These are phyloP conservation scores for Cystobasidium ongulense DNA, from an alignment of 768 basidiomycete genomes.

Conservation along the genomic window DNA sequence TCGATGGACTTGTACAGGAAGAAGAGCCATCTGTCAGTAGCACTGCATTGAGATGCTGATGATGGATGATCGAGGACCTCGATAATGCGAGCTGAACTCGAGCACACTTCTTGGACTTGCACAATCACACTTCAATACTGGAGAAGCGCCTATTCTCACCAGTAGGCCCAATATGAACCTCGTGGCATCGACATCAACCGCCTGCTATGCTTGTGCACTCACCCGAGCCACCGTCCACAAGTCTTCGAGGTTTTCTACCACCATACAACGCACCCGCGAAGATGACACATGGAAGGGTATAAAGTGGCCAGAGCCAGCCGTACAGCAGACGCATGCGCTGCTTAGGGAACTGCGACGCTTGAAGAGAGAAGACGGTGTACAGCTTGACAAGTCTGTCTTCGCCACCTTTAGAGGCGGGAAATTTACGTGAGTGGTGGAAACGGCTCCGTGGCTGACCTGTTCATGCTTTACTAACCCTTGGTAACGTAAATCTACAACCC, in stretches of 20 bases:
- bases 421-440: background rate
- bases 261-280: background rate
- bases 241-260: background rate
- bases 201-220: constrained; percentile 15
- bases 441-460: too few relatives aligned
- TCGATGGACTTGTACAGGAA: too few relatives aligned
- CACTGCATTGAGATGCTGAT: too few relatives aligned
- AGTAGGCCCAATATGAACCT: background rate
- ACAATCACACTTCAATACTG: too few relatives aligned
- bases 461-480: too few relatives aligned
- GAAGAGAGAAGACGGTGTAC: background rate
- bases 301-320: background rate
- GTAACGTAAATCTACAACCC: too few relatives aligned
- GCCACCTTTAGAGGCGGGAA: background rate
- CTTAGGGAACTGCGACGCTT: background rate
- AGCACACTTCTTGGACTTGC: too few relatives aligned
- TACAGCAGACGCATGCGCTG: background rate
- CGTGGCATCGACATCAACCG: constrained; percentile 11
- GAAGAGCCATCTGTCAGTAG: too few relatives aligned
- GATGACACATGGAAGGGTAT: background rate
- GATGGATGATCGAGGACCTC: background rate
- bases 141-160: background rate
- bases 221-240: background rate
- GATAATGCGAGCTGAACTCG: background rate
- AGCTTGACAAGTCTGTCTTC: background rate